Evolutionary conservation across 352 stramenopile genomes (phyloP), one percentile per base, ranked within the genome.

Genomic region (Pythium guiyangense): DNA sequence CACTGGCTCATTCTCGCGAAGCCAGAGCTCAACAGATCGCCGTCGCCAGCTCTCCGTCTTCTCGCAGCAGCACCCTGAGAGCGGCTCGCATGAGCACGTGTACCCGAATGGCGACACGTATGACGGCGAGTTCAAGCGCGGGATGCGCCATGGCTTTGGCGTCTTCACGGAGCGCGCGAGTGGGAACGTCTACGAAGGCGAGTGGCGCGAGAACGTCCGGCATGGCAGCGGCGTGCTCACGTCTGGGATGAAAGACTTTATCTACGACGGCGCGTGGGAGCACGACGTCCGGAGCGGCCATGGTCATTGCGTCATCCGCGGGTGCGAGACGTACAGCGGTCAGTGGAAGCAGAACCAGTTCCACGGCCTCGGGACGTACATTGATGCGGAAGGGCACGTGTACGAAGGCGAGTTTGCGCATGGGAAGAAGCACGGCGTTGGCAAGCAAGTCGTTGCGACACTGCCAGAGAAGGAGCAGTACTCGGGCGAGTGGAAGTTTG

Each of bases 401-500:
- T 96, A 93, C 57, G 81, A 93, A 35, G 86, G 86, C 35, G 86
- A 96, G 69, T 94, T 92, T 60, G 67, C 63, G 0, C 53, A 54
- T 15, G 86, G 86, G 35, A 77, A 87, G 57, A 92, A 92, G 58
- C 73, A 96, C 22, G 86, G 86, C 34, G 69, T 86, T 40, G 84
- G 84, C 47, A 81, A 84, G 54, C 62, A 83, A 25, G 52, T 71
- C 0, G 65, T 59, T 39, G 60, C 37, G 42, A 43, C 49, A 9
- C 37, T 27, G 22, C 48, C 17, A 50, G 61, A 31, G 20, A 68
- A 74, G 14, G 73, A 83, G 37, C 72, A 84, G 48, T 88, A 90
- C 60, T 74, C 64, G 42, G 81, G 81, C 5, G 77, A 90, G 53
- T 92, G 79, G 79, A 62, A 69, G 14, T 61, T 77, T 31, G 79